phyloP scores from a whole-genome alignment of 176 grass and related monocot genomes.

The Puya raimondii region DNA sequence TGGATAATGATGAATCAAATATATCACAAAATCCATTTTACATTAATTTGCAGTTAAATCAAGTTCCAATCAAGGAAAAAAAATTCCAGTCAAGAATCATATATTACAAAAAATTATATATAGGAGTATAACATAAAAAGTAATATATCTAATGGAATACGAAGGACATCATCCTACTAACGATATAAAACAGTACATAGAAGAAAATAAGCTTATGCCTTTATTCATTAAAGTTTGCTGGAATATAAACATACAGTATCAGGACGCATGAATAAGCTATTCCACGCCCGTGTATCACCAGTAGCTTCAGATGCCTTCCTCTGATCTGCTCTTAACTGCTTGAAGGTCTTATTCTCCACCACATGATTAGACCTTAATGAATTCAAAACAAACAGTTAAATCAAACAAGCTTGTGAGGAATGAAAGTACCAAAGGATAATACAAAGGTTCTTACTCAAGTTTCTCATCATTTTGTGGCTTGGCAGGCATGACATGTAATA shows the following conservation, averaged over 20 bases:
- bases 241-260: slow-evolving; percentile 59
- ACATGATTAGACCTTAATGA: slow-evolving; percentile 43
- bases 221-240: not conserved
- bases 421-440: slow-evolving; percentile 6
- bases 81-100: not conserved
- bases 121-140: not conserved
- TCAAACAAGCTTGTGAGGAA: not conserved
- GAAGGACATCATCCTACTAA: too few species aligned
- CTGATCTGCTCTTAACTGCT: slow-evolving; percentile 63
- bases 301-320: slow-evolving; percentile 77
- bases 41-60: not conserved
- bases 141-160: not conserved
- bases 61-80: not conserved
- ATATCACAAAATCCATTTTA: not conserved
- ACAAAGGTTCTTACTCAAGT: slow-evolving; percentile 47
- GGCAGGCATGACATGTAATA: slow-evolving; percentile 73
- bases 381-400: slow-evolving; percentile 2
- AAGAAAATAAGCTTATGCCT: not conserved
- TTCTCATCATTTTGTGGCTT: slow-evolving; percentile 71
- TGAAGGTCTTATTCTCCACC: slow-evolving; percentile 65
- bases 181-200: not conserved
- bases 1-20: not conserved
- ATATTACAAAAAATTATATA: not conserved
- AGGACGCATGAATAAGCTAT: slow-evolving; percentile 84
- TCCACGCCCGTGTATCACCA: slow-evolving; percentile 89